Conservation (phyloP, 805 yeast species). For the Candida qinlingensis region DNA sequence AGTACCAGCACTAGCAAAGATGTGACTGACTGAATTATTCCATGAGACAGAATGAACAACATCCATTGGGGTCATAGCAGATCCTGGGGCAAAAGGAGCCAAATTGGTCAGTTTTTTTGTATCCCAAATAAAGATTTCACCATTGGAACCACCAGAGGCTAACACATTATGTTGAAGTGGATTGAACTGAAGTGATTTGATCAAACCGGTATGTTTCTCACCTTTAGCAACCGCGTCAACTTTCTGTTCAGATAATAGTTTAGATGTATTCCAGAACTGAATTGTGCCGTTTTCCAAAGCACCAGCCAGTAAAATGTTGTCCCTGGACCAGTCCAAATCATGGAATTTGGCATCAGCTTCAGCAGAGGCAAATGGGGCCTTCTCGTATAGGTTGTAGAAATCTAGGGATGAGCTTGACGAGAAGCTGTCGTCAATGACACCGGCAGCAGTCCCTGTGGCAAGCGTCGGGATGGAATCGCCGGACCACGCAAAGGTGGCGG, state of each 20-base stretch:
- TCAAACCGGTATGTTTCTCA: conserved; percentile 61
- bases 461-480: conserved; percentile 64
- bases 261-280: conserved; percentile 68
- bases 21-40: conserved; percentile 80
- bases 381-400: conserved; percentile 57
- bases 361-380: conserved; percentile 39
- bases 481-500: conserved; percentile 98
- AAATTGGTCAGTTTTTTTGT: conserved; percentile 52
- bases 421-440: conserved; percentile 87
- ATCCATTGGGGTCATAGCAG: conserved; percentile 73
- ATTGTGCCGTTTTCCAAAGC: conserved; percentile 82
- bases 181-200: conserved; percentile 71
- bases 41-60: conserved; percentile 71
- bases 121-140: conserved; percentile 92
- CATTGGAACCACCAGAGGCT: conserved; percentile 84
- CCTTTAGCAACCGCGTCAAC: conserved; percentile 50
- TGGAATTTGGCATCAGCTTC: conserved; percentile 59
- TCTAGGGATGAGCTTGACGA: conserved; percentile 74
- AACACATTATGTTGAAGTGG: conserved; percentile 64
- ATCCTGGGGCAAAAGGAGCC: conserved; percentile 59
- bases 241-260: conserved; percentile 37
- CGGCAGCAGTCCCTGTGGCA: conserved; percentile 94
- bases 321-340: conserved; percentile 79
- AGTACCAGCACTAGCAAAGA: conserved; percentile 84
- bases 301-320: conserved; percentile 68